A percentile compares a stretch with the other conserved stretches of the same genome.
phyloP scores from a whole-genome alignment of 176 grass and related monocot genomes.

The Thalia dealbata region DNA sequence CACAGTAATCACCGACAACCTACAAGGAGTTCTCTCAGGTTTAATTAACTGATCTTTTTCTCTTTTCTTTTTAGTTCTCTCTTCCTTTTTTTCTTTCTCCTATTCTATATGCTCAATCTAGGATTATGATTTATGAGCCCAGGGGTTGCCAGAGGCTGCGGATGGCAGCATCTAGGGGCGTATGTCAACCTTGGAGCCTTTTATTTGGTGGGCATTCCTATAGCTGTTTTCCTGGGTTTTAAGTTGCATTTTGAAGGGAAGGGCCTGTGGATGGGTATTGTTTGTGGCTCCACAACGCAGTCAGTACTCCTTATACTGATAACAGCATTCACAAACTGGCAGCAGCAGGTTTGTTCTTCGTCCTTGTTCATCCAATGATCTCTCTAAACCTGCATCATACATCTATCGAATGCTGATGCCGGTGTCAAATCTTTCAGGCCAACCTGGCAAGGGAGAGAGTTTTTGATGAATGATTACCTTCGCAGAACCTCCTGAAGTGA shows the following conservation, averaged over 20 bases:
- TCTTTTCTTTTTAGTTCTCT: neutral
- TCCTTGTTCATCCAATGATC: neutral
- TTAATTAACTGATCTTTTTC: neutral
- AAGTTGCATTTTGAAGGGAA: slow-evolving; percentile 48
- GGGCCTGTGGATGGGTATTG: slow-evolving; percentile 78
- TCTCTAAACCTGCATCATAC: too few species aligned
- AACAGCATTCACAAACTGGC: slow-evolving; percentile 70
- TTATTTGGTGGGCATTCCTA: slow-evolving; percentile 70
- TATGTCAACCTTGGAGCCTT: slow-evolving; percentile 75
- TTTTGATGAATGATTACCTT: neutral
- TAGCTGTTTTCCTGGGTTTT: slow-evolving; percentile 51
- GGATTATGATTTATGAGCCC: neutral
- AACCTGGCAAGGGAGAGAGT: slow-evolving; percentile 10
- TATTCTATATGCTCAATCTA: neutral
- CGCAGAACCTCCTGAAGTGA: too few species aligned
- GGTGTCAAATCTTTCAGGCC: neutral
- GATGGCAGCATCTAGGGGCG: slow-evolving; percentile 82
- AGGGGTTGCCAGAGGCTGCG: slow-evolving; percentile 80
- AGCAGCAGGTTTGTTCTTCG: slow-evolving; percentile 7
- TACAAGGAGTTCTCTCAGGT: slow-evolving; percentile 61
- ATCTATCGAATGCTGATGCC: neutral
- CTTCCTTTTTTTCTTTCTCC: neutral
- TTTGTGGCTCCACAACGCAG: slow-evolving; percentile 56
- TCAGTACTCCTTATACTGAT: slow-evolving; percentile 44
- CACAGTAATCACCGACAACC: slow-evolving; percentile 40